phyloP scores from a whole-genome alignment of 2,329 filamentous ascomycete genomes.

The Zasmidium citrigriseum region DNA sequence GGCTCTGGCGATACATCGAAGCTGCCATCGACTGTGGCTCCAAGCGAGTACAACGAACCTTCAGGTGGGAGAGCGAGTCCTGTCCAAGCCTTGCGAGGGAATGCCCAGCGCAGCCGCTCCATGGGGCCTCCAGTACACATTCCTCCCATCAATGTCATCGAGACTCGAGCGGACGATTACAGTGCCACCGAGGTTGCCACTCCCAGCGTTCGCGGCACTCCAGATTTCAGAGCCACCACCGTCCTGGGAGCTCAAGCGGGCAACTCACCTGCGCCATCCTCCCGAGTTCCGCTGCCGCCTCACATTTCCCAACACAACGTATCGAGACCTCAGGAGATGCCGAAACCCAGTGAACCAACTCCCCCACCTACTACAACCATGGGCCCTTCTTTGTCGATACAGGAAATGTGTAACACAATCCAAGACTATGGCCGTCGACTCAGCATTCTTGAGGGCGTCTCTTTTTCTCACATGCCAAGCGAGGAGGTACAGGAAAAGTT shows the following conservation, averaged over 20 bases:
- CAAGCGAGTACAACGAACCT: conserved; percentile 32
- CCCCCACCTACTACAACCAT: conserved; percentile 8
- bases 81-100: conserved; percentile 13
- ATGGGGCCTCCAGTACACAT: conserved; percentile 35
- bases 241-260: not conserved
- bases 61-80: conserved; percentile 17
- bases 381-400: conserved; percentile 41
- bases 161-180: conserved; percentile 39
- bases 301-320: not conserved
- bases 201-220: conserved; percentile 46
- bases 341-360: conserved; percentile 7
- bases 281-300: not conserved
- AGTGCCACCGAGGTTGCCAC: conserved; percentile 52
- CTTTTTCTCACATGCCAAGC: conserved; percentile 65
- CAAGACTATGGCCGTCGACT: conserved; percentile 58
- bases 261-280: not conserved
- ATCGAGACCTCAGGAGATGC: conserved; percentile 4
- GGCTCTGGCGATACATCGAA: conserved; percentile 26
- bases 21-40: conserved; percentile 33
- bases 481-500: conserved; percentile 70
- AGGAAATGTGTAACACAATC: conserved; percentile 52
- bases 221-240: conserved; percentile 30
- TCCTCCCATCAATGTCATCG: conserved; percentile 17
- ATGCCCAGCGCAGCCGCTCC: conserved; percentile 9
- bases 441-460: conserved; percentile 68